These are phyloP conservation scores for Fraxinus albicans DNA, from an alignment of 305 asterid genomes.

Conservation along the genomic window DNA sequence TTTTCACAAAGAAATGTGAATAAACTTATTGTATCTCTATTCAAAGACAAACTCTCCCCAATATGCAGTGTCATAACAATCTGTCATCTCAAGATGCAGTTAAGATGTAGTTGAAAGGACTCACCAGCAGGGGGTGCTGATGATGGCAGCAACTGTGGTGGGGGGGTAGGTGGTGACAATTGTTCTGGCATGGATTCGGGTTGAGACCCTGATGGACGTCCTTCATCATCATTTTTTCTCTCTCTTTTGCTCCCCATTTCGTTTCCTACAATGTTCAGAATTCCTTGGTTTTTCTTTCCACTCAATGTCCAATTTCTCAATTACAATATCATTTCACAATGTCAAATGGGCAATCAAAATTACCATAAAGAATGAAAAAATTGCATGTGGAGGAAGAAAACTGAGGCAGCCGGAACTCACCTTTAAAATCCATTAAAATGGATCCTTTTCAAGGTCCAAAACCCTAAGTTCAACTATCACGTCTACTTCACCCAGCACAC, in stretches of 20 bases:
- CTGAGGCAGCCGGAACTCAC: not conserved
- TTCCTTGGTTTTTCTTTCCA: conserved; percentile 5
- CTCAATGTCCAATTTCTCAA: conserved; percentile 8
- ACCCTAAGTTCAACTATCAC: not conserved
- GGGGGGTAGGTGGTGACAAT: conserved; percentile 43
- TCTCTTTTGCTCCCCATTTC: conserved; percentile 43
- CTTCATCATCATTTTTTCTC: conserved; percentile 35
- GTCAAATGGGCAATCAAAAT: not conserved
- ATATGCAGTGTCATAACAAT: not conserved
- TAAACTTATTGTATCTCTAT: not conserved
- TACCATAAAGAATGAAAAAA: not conserved
- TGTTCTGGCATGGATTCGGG: conserved; percentile 30
- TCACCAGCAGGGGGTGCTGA: conserved; percentile 47
- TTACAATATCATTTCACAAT: not conserved
- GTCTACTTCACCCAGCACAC: not conserved
- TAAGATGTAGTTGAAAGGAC: conserved; percentile 11
- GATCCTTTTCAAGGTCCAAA: not conserved
- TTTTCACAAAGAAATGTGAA: not conserved
- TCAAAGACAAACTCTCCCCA: not conserved
- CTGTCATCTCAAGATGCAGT: not conserved
- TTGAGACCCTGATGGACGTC: conserved; percentile 36
- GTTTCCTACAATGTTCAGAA: conserved; percentile 35
- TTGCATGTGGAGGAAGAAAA: not conserved
- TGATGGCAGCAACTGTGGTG: conserved; percentile 35
- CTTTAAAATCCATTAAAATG: not conserved